Conservation (phyloP, 2,329 filamentous ascomycete species). For the Mycosphaerella sp. region DNA sequence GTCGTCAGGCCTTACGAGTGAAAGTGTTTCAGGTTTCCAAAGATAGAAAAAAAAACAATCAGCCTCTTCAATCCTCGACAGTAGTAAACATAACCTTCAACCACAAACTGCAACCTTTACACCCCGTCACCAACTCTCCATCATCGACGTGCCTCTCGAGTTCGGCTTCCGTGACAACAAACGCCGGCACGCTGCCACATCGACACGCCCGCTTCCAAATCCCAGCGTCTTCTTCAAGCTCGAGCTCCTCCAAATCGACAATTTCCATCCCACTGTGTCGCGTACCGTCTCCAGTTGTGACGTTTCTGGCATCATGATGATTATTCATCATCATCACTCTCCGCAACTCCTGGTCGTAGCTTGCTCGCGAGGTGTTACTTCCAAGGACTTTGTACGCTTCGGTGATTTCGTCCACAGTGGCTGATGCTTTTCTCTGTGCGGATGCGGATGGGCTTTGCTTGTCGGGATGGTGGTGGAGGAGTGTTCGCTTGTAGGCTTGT, state of each 20-base stretch:
- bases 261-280: constrained; percentile 47
- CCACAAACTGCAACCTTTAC: constrained; percentile 59
- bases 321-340: constrained; percentile 11
- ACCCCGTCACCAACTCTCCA: constrained; percentile 55
- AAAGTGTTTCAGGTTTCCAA: no score
- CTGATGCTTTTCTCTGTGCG: no score
- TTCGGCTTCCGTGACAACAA: constrained; percentile 50
- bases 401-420: constrained; percentile 53
- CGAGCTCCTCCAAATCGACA: constrained; percentile 53
- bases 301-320: constrained; percentile 2
- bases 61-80: constrained; percentile 43
- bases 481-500: constrained; percentile 51
- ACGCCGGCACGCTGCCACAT: constrained; percentile 54
- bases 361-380: constrained; percentile 38
- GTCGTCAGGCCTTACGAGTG: no score
- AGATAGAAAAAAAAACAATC: no score
- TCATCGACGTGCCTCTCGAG: constrained; percentile 46
- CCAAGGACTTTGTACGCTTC: constrained; percentile 52
- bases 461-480: constrained; percentile 56
- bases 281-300: constrained; percentile 4
- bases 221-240: constrained; percentile 34
- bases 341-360: constrained; percentile 45
- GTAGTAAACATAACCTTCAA: constrained; percentile 53
- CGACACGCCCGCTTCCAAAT: constrained; percentile 51
- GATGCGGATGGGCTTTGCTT: no score